A percentile compares a stretch with the other conserved stretches of the same genome.
Evolutionary conservation across 2,329 filamentous ascomycete genomes (phyloP).

Genomic region (Microsporum ferrugineum): DNA sequence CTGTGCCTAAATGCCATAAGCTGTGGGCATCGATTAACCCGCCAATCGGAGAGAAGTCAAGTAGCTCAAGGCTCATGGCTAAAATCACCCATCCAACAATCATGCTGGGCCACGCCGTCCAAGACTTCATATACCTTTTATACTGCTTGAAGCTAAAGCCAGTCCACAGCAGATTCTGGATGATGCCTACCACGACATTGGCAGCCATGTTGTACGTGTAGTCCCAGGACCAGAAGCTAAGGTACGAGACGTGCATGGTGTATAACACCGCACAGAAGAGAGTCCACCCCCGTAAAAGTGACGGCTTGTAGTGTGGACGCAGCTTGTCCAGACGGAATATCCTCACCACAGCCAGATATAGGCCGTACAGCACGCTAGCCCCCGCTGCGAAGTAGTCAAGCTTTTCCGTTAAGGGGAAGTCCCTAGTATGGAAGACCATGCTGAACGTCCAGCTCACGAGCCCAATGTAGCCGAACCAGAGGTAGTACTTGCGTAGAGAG

Average conservation of each 20-base stretch:
- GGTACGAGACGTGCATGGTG: conserved; percentile 63
- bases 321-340: conserved; percentile 68
- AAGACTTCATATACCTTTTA: conserved; percentile 53
- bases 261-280: conserved; percentile 60
- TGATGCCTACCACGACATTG: conserved; percentile 69
- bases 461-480: conserved; percentile 67
- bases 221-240: conserved; percentile 80
- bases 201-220: conserved; percentile 98
- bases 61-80: conserved; percentile 89
- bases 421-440: conserved; percentile 83
- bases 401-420: conserved; percentile 78
- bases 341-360: conserved; percentile 74
- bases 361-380: conserved; percentile 75
- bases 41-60: conserved; percentile 80
- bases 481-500: conserved; percentile 67
- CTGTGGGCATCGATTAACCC: conserved; percentile 86
- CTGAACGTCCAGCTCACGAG: conserved; percentile 77
- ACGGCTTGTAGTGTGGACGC: conserved; percentile 36
- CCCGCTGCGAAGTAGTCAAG: conserved; percentile 94
- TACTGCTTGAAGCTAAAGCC: conserved; percentile 71
- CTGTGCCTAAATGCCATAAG: conserved; percentile 90
- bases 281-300: conserved; percentile 63
- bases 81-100: conserved; percentile 85
- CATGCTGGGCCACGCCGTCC: conserved; percentile 82
- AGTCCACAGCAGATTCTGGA: conserved; percentile 76